phyloP scores from a whole-genome alignment of 345 rosid genomes.

The Citrus trifoliata region DNA sequence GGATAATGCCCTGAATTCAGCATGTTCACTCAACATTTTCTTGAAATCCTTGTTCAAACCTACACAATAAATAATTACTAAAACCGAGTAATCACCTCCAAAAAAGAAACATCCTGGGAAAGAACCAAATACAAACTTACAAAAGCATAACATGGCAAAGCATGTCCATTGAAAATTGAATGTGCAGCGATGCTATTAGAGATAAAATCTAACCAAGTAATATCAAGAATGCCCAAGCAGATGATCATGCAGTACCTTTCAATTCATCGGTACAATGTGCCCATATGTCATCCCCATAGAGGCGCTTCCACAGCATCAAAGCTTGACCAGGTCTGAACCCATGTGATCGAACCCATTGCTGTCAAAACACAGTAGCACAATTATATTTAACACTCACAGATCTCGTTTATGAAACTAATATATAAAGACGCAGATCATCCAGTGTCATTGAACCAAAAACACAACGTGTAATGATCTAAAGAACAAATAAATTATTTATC shows the following conservation, averaged over 20 bases:
- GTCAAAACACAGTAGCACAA: conserved; percentile 9
- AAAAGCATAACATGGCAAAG: not conserved
- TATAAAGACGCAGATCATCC: not conserved
- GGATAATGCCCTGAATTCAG: conserved; percentile 63
- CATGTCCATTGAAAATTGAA: not conserved
- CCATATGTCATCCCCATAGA: conserved; percentile 76
- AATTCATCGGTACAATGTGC: conserved; percentile 59
- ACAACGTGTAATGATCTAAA: not conserved
- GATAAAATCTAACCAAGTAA: not conserved
- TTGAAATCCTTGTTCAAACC: conserved; percentile 88
- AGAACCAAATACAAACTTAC: not conserved
- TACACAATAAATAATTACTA: conserved; percentile 9
- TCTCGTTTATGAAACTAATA: not conserved
- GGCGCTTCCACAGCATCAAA: conserved; percentile 89
- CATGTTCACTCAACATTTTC: conserved; percentile 63
- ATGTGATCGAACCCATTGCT: conserved; percentile 86
- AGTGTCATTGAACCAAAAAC: not conserved
- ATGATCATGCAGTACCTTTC: conserved; percentile 42
- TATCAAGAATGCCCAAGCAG: not conserved
- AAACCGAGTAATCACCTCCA: not conserved
- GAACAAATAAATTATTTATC: not conserved
- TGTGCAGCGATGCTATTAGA: not conserved
- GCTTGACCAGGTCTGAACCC: conserved; percentile 95
- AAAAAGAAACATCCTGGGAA: not conserved
- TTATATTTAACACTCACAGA: not conserved